phyloP scores from a whole-genome alignment of 2,329 filamentous ascomycete genomes.

The Fusarium sp. region DNA sequence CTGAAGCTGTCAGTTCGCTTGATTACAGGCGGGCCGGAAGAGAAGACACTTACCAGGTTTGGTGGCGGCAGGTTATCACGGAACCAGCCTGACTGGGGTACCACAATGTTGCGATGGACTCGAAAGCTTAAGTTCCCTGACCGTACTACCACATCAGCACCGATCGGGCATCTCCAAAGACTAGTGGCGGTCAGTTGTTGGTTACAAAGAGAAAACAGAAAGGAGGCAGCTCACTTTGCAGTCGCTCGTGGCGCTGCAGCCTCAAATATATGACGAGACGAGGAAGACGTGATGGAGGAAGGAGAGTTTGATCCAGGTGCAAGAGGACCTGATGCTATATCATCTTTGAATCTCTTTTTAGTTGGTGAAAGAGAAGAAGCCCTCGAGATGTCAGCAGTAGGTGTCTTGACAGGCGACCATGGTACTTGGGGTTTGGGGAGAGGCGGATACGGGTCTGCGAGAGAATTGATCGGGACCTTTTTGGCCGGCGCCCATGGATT shows the following conservation, averaged over 20 bases:
- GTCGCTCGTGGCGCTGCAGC: slow-evolving; percentile 46
- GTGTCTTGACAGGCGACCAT: slow-evolving; percentile 10
- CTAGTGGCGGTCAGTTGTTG: slow-evolving; percentile 40
- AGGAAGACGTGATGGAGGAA: slow-evolving; percentile 39
- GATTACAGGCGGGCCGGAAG: background rate
- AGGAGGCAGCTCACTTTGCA: slow-evolving; percentile 39
- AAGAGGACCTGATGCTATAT: slow-evolving; percentile 11
- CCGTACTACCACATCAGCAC: slow-evolving; percentile 50
- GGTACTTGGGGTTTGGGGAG: slow-evolving; percentile 29
- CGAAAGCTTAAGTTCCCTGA: slow-evolving; percentile 41
- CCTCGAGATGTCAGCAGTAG: slow-evolving; percentile 26
- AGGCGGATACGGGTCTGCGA: slow-evolving; percentile 38
- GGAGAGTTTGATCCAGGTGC: slow-evolving; percentile 33
- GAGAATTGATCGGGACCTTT: slow-evolving; percentile 4
- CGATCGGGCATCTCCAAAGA: slow-evolving; percentile 50
- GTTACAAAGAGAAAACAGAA: background rate
- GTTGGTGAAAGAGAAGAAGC: slow-evolving; percentile 28
- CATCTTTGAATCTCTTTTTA: slow-evolving; percentile 12
- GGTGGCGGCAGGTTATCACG: slow-evolving; percentile 50
- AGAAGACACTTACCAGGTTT: slow-evolving; percentile 40
- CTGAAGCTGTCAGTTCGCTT: slow-evolving; percentile 38
- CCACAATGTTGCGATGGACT: slow-evolving; percentile 54
- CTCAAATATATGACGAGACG: slow-evolving; percentile 43
- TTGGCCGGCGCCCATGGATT: slow-evolving; percentile 50
- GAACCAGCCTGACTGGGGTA: slow-evolving; percentile 52